Base-by-base conservation (phyloP, 768 basidiomycete species). In the Lentinus tigrinus region DNA sequence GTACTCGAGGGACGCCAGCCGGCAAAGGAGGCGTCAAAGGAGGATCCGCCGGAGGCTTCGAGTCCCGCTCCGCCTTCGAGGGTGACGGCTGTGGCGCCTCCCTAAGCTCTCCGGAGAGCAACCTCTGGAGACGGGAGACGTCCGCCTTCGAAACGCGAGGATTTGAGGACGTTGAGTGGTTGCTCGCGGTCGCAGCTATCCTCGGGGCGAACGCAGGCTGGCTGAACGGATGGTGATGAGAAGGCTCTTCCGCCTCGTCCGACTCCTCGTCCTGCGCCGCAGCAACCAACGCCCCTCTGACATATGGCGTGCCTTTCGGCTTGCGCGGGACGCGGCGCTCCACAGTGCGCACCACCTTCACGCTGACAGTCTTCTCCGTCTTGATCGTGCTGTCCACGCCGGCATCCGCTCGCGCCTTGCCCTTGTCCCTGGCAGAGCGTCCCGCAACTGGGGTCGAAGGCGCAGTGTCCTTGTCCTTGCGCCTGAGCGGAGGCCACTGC, bases 161-260 rank as follows among this genome's bases (percentile, higher is more conserved):
- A 14, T 26, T n/a, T 4, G 34, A 36, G 17, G 16, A n/a, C n/a
- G 47, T 49, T 17, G 47, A 50, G 21, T 21, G 8, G 34, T 28
- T 38, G 34, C 49, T 50, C 34, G 34, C 21, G 8, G 49, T 37
- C 31, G 49, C 34, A 17, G 34, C 36, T 7, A 50, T 21, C 27
- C 34, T 16, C 5, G 49, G 49, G 1, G 49, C 17, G 34, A 38
- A 31, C 4, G 19, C 16, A 0, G 49, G 49, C 49, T 65, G 61
- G 46, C 61, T 65, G 44, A 61, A 58, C 2, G 62, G 57, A 27
- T 66, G 65, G 36, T 59, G 62, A 13, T 57, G 55, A 6, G 52
- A 49, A 23, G 27, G 52, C n/a, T 50, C 21, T 9, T 43, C 46
- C 16, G 1, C 19, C 14, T 28, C 49, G 3, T 23, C n/a, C 6